Percentiles rank a stretch among this genome's conserved stretches.
Conservation (phyloP, 306 rosid genomes). For the Neltuma alba region DNA sequence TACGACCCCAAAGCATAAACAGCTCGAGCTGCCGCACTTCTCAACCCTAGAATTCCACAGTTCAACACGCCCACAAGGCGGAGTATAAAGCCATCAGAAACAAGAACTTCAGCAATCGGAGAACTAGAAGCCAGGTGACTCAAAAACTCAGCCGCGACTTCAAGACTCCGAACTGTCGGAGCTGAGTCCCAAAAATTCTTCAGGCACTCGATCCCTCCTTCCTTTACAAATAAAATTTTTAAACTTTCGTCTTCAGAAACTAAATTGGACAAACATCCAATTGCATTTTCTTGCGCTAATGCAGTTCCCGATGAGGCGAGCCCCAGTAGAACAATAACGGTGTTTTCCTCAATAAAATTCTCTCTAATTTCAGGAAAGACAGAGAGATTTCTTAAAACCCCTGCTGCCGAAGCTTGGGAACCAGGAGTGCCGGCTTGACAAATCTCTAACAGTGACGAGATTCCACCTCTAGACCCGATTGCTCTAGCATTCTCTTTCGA, state of each 20-base stretch:
- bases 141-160: constrained; percentile 68
- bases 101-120: constrained; percentile 60
- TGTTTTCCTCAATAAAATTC: constrained; percentile 76
- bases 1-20: constrained; percentile 67
- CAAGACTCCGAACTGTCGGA: constrained; percentile 55
- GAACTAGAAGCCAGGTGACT: constrained; percentile 56
- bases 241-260: constrained; percentile 58
- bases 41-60: constrained; percentile 73
- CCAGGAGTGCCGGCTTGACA: constrained; percentile 89
- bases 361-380: constrained; percentile 62
- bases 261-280: constrained; percentile 76
- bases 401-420: constrained; percentile 84
- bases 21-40: constrained; percentile 70
- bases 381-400: constrained; percentile 72
- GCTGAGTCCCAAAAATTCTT: constrained; percentile 83
- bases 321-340: constrained; percentile 62
- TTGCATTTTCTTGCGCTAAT: constrained; percentile 72
- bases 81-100: constrained; percentile 59
- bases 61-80: constrained; percentile 60
- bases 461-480: constrained; percentile 85
- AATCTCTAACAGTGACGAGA: constrained; percentile 86
- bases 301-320: constrained; percentile 75
- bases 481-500: constrained; percentile 82
- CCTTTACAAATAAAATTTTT: constrained; percentile 58
- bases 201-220: constrained; percentile 77